These are phyloP conservation scores for Selaginella tamariscina DNA, from an alignment of 75 land plant species.

Conservation along the genomic window DNA sequence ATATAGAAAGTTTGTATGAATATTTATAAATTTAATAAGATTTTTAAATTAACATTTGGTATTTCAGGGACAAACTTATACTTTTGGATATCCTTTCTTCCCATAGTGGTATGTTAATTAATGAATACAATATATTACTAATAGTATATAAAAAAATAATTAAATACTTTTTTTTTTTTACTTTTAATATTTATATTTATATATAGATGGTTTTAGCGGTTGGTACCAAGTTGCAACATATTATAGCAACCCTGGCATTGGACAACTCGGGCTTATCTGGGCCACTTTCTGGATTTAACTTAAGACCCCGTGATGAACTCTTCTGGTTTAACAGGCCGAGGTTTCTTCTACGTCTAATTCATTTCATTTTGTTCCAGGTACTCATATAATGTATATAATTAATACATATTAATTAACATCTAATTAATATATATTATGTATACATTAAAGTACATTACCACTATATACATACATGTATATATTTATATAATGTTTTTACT, in stretches of 20 bases:
- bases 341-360: conserved; percentile 35
- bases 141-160: no score
- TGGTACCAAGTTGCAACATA: conserved; percentile 43
- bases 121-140: not conserved
- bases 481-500: not conserved
- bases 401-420: not conserved
- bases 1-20: not conserved
- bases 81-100: conserved; percentile 45
- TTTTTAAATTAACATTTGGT: not conserved
- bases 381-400: not conserved
- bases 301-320: conserved; percentile 38
- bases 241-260: conserved; percentile 43
- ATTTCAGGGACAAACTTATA: conserved; percentile 33
- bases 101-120: conserved; percentile 35
- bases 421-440: not conserved
- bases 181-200: not conserved
- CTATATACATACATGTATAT: not conserved
- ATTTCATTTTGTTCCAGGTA: conserved; percentile 49
- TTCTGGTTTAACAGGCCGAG: conserved; percentile 48
- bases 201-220: conserved; percentile 38
- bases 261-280: conserved; percentile 14
- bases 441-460: not conserved
- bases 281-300: conserved; percentile 29
- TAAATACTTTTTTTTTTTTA: not conserved
- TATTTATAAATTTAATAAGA: not conserved